Base-by-base conservation (phyloP, 2,329 filamentous ascomycete species). In the Geosmithia morbida region DNA sequence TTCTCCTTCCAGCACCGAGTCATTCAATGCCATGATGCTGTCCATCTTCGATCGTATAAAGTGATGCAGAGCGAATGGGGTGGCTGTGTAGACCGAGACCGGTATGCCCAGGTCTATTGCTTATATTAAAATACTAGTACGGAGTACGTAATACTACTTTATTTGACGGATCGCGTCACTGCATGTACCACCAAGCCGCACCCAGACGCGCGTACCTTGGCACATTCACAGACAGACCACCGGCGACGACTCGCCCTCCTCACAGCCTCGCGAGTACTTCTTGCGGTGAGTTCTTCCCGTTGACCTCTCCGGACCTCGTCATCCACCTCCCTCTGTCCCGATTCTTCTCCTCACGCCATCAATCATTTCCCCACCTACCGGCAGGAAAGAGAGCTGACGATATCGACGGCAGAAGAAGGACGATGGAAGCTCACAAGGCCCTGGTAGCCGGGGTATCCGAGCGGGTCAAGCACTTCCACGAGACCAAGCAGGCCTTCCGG, bases 401-500 rank as follows among this genome's bases (percentile, higher is more conserved):
- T n/a, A n/a, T 37, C 13, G 33, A 37, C 6, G 13, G 14, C 11
- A 16, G 14, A 11, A 16, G 14, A 11, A 37, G 6, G 11, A 37
- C 5, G 14, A 64, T 63, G 69, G 69, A 74, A 19, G 59, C 61
- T 18, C 73, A 76, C 55, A 56, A 69, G 19, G 55, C 57, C 2
- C 62, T 65, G 8, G 70, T 76, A n/a, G 51, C 58, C 17, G 55
- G 57, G 47, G 66, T 76, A 44, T 63, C 71, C 0, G 55, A 59
- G 30, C 61, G 66, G 19, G 63, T 75, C 30, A 60, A 61, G 49
- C 56, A 66, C 4, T 75, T 76, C 53, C 58, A 69, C 46, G 56
- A 61, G 2, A 58, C 54, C 7, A 60, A 65, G 49, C 60, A 67
- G 57, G 75, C 81, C 2, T 88, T 85, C 62, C 74, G 83, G n/a